Evolutionary conservation across 352 stramenopile genomes (phyloP).

Genomic region (Globisporangium polare): DNA sequence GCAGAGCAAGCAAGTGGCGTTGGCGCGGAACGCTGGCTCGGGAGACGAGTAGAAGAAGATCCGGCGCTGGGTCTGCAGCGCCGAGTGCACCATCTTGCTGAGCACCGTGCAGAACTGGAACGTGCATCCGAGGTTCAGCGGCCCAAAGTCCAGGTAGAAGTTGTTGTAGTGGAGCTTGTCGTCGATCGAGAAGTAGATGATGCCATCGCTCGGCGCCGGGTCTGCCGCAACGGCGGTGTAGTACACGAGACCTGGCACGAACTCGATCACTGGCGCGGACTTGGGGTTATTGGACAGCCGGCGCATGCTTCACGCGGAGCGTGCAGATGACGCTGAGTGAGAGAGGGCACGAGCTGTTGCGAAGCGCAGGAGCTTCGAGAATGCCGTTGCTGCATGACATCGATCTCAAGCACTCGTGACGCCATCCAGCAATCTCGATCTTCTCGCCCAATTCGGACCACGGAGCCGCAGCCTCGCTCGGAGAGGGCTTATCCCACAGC

Average conservation of each 20-base stretch:
- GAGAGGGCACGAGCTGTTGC: neutral
- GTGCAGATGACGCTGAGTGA: neutral
- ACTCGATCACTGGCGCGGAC: slow-evolving; percentile 25
- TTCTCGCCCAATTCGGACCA: neutral
- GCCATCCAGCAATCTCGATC: no score
- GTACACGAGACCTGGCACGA: slow-evolving; percentile 33
- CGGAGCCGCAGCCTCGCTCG: neutral
- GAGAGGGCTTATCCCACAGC: no score
- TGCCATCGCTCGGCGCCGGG: slow-evolving; percentile 16
- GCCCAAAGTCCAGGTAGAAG: slow-evolving; percentile 99
- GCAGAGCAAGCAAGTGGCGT: slow-evolving; percentile 92
- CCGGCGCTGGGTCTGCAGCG: slow-evolving; percentile 47
- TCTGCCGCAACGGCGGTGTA: slow-evolving; percentile 23
- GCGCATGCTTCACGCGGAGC: neutral
- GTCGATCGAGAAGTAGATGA: slow-evolving; percentile 76
- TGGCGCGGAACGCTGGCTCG: slow-evolving; percentile 41
- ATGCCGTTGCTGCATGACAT: neutral
- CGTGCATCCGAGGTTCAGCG: slow-evolving; percentile 95
- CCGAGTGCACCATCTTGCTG: slow-evolving; percentile 84
- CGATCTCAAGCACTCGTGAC: neutral
- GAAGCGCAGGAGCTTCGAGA: neutral
- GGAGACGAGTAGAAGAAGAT: slow-evolving; percentile 93
- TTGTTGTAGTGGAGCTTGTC: slow-evolving; percentile 97
- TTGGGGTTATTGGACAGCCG: slow-evolving; percentile 6
- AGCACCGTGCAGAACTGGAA: slow-evolving; percentile 93